Percentiles rank a stretch among this genome's conserved stretches.
phyloP scores from a whole-genome alignment of 2,329 filamentous ascomycete species.

The Penicillium sp. region DNA sequence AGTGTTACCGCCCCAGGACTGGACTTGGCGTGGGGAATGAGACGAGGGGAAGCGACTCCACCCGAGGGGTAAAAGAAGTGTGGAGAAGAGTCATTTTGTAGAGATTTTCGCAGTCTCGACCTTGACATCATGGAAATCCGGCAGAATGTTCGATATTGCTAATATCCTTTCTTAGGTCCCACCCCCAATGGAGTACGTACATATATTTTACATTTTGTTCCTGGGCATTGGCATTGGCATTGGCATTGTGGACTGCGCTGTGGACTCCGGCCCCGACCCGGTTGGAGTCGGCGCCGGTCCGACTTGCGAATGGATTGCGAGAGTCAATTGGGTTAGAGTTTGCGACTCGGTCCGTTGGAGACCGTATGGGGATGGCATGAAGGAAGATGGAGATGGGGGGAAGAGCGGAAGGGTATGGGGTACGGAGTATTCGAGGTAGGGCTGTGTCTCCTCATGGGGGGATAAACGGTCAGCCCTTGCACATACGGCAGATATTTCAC shows the following conservation, averaged over 20 bases:
- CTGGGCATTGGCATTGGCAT: too few species aligned
- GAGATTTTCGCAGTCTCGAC: too few species aligned
- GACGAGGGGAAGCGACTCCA: not conserved
- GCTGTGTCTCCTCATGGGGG: slow-evolving; percentile 1
- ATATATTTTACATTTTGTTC: too few species aligned
- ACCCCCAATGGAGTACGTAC: not conserved
- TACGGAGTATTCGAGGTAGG: not conserved
- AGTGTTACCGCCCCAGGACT: not conserved
- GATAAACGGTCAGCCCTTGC: not conserved
- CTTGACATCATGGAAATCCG: slow-evolving; percentile 14
- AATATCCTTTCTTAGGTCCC: not conserved
- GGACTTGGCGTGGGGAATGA: not conserved
- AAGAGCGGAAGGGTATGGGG: not conserved
- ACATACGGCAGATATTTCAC: not conserved
- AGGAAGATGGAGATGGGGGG: not conserved
- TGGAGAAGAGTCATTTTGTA: too few species aligned
- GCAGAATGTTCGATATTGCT: slow-evolving; percentile 1
- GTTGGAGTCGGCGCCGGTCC: slow-evolving; percentile 20
- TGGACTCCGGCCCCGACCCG: not conserved
- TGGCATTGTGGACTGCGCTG: not conserved
- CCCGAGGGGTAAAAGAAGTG: not conserved
- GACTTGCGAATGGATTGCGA: slow-evolving; percentile 1
- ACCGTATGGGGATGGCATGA: not conserved
- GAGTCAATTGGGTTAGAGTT: not conserved
- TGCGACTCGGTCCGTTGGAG: not conserved